phyloP scores from a whole-genome alignment of 139 green algal genomes.

The Mesotaenium endlicherianum region DNA sequence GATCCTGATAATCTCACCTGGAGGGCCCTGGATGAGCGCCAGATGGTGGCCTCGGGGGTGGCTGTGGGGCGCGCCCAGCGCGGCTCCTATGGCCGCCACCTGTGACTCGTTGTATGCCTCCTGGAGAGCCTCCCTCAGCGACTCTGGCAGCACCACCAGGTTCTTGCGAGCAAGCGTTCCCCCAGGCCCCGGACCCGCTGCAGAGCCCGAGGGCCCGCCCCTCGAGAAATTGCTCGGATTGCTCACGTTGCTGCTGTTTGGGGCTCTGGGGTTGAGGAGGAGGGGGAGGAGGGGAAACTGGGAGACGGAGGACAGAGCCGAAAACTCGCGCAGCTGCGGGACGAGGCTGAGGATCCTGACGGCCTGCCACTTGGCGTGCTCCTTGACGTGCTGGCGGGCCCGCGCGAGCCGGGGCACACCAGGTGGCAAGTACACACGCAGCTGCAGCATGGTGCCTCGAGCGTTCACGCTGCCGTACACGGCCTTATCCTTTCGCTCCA shows the following conservation, averaged over 20 bases:
- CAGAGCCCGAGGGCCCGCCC: background rate
- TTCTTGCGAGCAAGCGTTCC: background rate
- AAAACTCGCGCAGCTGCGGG: slow-evolving; percentile 43
- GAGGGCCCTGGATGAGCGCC: slow-evolving; percentile 39
- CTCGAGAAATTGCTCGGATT: too few species aligned
- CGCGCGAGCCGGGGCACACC: background rate
- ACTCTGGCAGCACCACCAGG: slow-evolving; percentile 24
- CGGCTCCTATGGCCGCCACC: slow-evolving; percentile 9
- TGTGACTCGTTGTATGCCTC: slow-evolving; percentile 32
- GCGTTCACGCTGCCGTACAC: slow-evolving; percentile 3
- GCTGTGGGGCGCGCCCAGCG: background rate
- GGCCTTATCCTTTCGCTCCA: slow-evolving; percentile 33
- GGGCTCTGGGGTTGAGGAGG: background rate
- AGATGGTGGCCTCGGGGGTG: background rate
- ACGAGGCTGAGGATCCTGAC: slow-evolving; percentile 25
- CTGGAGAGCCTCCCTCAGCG: background rate
- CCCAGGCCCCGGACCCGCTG: background rate
- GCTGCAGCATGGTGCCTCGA: slow-evolving; percentile 5
- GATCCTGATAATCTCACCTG: slow-evolving; percentile 28
- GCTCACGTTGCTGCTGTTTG: background rate
- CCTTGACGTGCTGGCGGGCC: background rate
- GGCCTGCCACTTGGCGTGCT: slow-evolving; percentile 41
- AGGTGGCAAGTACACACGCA: slow-evolving; percentile 21
- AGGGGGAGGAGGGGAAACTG: slow-evolving; percentile 9
- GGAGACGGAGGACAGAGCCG: slow-evolving; percentile 18